Evolutionary conservation across 2,329 filamentous ascomycete species (phyloP).

Genomic region (Claviceps quebecensis): DNA sequence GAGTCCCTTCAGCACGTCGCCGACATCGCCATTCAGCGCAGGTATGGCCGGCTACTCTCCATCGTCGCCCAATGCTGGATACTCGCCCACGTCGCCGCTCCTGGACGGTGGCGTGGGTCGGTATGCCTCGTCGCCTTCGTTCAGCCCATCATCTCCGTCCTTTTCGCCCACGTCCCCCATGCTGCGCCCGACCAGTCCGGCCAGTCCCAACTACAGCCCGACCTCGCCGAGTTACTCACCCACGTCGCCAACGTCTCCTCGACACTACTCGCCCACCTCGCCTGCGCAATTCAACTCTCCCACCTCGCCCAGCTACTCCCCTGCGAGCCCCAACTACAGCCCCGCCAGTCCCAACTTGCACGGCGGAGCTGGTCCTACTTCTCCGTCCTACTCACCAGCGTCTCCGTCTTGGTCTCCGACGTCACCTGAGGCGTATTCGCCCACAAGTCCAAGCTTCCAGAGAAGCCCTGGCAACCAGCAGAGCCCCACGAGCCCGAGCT

Average conservation of each 20-base stretch:
- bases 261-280: constrained; percentile 55
- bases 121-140: constrained; percentile 46
- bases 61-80: constrained; percentile 57
- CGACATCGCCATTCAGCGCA: constrained; percentile 48
- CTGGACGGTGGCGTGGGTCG: constrained; percentile 37
- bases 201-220: constrained; percentile 49
- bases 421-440: constrained; percentile 50
- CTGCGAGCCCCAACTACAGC: constrained; percentile 57
- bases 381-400: constrained; percentile 52
- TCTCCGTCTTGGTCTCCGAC: constrained; percentile 70
- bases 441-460: constrained; percentile 47
- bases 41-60: constrained; percentile 54
- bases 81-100: constrained; percentile 65
- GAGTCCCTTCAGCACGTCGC: constrained; percentile 63
- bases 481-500: constrained; percentile 55
- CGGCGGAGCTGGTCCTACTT: constrained; percentile 28
- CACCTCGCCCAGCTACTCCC: constrained; percentile 59
- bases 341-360: constrained; percentile 48
- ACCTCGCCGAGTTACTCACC: constrained; percentile 53
- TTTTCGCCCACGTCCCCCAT: constrained; percentile 50
- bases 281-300: constrained; percentile 61
- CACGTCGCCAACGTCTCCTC: constrained; percentile 41
- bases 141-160: constrained; percentile 48
- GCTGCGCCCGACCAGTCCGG: constrained; percentile 39
- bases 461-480: constrained; percentile 37